Conservation (phyloP, 768 basidiomycete species). For the Agaricus subrufescens region DNA sequence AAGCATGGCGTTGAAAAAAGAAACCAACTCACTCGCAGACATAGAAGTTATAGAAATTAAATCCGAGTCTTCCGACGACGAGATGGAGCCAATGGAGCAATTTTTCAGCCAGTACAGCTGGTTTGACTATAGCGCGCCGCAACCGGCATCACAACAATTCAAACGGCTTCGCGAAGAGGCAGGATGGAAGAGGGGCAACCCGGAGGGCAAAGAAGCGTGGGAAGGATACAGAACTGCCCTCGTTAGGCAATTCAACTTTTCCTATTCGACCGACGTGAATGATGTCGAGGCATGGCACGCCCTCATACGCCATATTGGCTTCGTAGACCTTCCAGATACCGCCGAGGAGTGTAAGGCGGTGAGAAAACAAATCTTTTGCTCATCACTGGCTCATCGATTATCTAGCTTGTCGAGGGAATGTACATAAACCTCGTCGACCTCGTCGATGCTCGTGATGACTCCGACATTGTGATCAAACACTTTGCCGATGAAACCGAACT, state of each 20-base stretch:
- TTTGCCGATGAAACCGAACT: slow-evolving; percentile 11
- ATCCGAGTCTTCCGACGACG: too few relatives aligned
- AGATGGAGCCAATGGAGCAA: neutral
- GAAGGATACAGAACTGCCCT: neutral
- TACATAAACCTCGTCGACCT: slow-evolving; percentile 15
- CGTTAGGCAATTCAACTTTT: slow-evolving; percentile 2
- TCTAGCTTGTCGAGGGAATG: neutral
- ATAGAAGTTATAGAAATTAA: too few relatives aligned
- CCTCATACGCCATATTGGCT: neutral
- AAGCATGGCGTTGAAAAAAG: too few relatives aligned
- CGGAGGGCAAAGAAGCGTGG: neutral
- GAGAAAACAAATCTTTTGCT: neutral
- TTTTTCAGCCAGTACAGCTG: neutral
- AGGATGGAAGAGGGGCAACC: neutral
- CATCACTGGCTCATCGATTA: neutral
- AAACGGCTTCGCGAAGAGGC: neutral
- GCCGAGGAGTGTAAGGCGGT: neutral
- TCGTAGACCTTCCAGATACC: neutral
- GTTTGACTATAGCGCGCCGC: neutral
- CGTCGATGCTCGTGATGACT: slow-evolving; percentile 6
- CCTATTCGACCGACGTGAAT: neutral
- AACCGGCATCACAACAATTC: neutral
- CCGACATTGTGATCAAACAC: neutral
- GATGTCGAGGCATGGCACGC: slow-evolving; percentile 1
- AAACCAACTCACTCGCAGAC: too few relatives aligned